A percentile compares a stretch with the other conserved stretches of the same genome.
phyloP scores from a whole-genome alignment of 108 stramenopile species.

The Nannochloropsis salina region DNA sequence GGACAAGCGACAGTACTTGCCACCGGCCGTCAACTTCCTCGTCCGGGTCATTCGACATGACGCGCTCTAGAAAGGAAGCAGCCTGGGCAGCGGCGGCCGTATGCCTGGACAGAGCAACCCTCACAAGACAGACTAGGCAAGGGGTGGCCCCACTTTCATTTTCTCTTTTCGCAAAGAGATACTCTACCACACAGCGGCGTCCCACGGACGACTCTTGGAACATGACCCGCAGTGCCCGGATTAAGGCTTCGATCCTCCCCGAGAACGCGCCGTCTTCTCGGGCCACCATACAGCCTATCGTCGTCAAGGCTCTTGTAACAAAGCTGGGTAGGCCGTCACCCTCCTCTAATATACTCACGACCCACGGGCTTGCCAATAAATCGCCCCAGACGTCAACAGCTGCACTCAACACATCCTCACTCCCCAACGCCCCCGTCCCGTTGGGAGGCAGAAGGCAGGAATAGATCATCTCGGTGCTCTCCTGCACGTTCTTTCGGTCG shows the following conservation, averaged over 20 bases:
- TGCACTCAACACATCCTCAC: background rate
- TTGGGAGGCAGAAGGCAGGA: background rate
- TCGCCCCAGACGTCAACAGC: background rate
- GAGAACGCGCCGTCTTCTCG: background rate
- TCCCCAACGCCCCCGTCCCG: background rate
- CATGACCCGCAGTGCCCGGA: background rate
- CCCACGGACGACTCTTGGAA: background rate
- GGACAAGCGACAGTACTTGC: too few species aligned
- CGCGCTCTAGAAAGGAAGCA: too few species aligned
- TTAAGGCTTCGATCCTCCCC: background rate
- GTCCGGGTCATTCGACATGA: too few species aligned
- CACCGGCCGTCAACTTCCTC: too few species aligned
- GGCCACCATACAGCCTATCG: background rate
- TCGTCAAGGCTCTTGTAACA: background rate
- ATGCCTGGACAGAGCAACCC: too few species aligned
- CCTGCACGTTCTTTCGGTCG: background rate
- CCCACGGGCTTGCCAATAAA: background rate
- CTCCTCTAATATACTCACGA: background rate
- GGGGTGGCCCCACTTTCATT: too few species aligned
- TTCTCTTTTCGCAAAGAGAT: too few species aligned
- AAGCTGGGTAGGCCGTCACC: background rate
- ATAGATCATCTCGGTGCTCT: background rate
- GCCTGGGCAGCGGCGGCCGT: too few species aligned
- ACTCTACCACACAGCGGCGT: background rate
- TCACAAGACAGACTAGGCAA: too few species aligned